Evolutionary conservation across 108 stramenopile genomes (phyloP), one percentile per base, ranked within the genome.

Genomic region (Schizochytrium sp.): DNA sequence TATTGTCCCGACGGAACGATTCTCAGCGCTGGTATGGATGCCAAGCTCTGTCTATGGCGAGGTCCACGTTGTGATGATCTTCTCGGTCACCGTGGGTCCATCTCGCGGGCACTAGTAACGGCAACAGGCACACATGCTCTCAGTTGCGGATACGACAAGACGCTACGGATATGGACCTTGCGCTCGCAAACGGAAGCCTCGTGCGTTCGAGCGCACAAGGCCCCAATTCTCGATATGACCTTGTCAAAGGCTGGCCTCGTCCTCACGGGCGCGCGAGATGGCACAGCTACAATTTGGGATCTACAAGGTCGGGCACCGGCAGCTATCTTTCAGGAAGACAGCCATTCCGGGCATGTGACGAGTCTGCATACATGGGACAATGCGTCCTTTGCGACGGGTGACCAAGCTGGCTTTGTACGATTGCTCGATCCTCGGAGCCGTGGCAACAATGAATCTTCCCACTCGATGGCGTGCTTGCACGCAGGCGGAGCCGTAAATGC

Each of bases 11-110:
- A 83, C 51, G 76, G 76, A 6, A 12, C 76, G 12, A 83, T 83
- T 83, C n/a, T 83, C n/a, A 83, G 76, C 76, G 76, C 76, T 6
- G 76, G 76, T 18, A 83, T 83, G 76, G 76, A 83, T 23, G 51
- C 45, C 45, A 83, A 83, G 28, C 51, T 83, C 25, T 83, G 76
- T 23, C 51, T 53, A 12, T 83, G 76, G 76, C 76, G 76, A 53
- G 76, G 76, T 18, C 48, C 51, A 6, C 76, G 51, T 6, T 83
- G 76, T 23, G 76, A 47, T 53, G 76, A 83, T 53, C 4, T 83
- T 12, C 12, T 53, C 10, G 76, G 76, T 6, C 76, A 83, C 51
- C 45, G 76, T 12, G 76, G 76, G 25, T 83, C 76, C n/a, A 83
- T 83, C 48, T 83, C 76, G 6, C 45, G 51, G 76, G n/a, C 51